phyloP scores from a whole-genome alignment of 208 protist genomes.

The Histomonas meleagridis region DNA sequence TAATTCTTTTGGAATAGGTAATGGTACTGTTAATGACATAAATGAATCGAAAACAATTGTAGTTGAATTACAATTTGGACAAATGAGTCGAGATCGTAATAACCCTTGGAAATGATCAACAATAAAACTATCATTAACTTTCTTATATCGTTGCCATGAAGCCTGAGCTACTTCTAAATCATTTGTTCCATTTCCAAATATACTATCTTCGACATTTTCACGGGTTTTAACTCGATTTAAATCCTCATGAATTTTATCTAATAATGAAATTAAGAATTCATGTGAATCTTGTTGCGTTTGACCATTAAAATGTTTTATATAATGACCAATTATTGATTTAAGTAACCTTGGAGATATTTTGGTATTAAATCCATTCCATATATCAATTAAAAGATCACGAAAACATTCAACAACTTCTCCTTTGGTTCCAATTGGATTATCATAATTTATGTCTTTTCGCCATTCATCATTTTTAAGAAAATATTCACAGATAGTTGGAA shows the following conservation, averaged over 20 bases:
- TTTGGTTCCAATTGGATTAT: not conserved
- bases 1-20: not conserved
- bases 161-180: not conserved
- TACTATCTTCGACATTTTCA: not conserved
- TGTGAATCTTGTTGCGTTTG: not conserved
- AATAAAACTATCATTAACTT: conserved; percentile 30
- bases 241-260: not conserved
- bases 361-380: not conserved
- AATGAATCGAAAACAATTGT: conserved; percentile 54
- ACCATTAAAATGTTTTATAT: not conserved
- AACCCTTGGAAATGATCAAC: conserved; percentile 48
- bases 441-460: not conserved
- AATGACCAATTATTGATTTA: not conserved
- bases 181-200: not conserved
- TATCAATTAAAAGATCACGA: no score
- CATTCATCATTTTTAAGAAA: not conserved
- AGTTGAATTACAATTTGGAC: conserved; percentile 45
- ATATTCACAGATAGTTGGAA: not conserved
- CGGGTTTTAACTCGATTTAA: not conserved
- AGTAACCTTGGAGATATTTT: not conserved
- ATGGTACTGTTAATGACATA: conserved; percentile 45
- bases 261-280: not conserved
- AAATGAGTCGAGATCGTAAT: conserved; percentile 46
- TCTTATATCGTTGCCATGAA: not conserved
- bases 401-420: not conserved